Evolutionary conservation across 176 grass and related monocot genomes (phyloP).

Genomic region (Hsuehochloa calcarea): DNA sequence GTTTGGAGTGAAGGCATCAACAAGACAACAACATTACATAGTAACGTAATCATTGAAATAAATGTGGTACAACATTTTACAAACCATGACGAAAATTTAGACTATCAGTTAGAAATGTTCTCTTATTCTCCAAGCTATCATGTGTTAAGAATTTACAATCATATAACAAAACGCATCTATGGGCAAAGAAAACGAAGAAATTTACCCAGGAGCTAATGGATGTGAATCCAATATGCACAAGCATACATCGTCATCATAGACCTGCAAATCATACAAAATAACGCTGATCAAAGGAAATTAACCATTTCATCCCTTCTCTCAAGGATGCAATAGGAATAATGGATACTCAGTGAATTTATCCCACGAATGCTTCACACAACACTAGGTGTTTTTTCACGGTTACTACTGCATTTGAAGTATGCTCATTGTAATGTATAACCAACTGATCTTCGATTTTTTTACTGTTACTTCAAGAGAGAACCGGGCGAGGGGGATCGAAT

Average conservation of each 20-base stretch:
- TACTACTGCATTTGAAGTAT: no score
- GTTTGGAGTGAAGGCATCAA: background rate
- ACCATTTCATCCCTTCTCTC: background rate
- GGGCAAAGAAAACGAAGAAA: background rate
- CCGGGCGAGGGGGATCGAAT: no score
- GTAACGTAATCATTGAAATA: background rate
- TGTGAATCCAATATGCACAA: conserved; percentile 48
- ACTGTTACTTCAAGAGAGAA: no score
- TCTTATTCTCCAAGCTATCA: background rate
- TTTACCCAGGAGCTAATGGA: conserved; percentile 38
- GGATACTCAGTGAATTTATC: background rate
- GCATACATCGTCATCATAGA: conserved; percentile 45
- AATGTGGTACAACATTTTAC: background rate
- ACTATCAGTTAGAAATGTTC: background rate
- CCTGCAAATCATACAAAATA: conserved; percentile 19
- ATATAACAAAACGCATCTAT: background rate
- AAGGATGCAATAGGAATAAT: background rate
- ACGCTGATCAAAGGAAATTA: background rate
- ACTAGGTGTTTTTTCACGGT: background rate
- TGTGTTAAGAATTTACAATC: background rate
- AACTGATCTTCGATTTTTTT: no score
- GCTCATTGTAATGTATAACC: no score
- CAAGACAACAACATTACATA: background rate
- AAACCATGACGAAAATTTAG: background rate
- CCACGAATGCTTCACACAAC: background rate